phyloP scores from a whole-genome alignment of 441 rosid genomes.

The Rhodomyrtus psidioides region DNA sequence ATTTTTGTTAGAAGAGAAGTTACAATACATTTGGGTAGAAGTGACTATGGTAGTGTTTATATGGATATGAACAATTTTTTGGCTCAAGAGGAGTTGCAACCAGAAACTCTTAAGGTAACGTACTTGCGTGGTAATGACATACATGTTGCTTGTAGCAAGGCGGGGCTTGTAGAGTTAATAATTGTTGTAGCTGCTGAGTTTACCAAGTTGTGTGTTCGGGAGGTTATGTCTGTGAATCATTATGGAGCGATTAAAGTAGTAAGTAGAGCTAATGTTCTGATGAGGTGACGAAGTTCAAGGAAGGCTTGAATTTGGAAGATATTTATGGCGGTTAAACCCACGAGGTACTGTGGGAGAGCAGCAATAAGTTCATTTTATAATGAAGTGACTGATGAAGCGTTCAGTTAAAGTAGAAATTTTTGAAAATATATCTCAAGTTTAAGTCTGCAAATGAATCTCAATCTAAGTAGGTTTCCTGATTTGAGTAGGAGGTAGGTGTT shows the following conservation, averaged over 20 bases:
- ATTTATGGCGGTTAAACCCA: background rate
- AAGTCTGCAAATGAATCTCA: background rate
- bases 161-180: background rate
- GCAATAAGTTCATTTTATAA: background rate
- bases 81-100: background rate
- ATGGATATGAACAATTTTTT: background rate
- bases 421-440: background rate
- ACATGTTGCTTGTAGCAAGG: background rate
- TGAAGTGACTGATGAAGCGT: background rate
- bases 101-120: background rate
- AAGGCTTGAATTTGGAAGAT: background rate
- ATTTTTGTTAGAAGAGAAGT: background rate
- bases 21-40: background rate
- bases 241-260: background rate
- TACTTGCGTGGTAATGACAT: background rate
- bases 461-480: background rate
- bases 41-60: background rate
- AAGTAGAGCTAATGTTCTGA: background rate
- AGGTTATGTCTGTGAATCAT: background rate
- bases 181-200: background rate
- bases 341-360: background rate
- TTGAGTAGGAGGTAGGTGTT: background rate
- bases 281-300: background rate
- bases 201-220: background rate
- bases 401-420: background rate